phyloP scores from a whole-genome alignment of 148 eudicot genomes.

The Rhododendron ovatum region DNA sequence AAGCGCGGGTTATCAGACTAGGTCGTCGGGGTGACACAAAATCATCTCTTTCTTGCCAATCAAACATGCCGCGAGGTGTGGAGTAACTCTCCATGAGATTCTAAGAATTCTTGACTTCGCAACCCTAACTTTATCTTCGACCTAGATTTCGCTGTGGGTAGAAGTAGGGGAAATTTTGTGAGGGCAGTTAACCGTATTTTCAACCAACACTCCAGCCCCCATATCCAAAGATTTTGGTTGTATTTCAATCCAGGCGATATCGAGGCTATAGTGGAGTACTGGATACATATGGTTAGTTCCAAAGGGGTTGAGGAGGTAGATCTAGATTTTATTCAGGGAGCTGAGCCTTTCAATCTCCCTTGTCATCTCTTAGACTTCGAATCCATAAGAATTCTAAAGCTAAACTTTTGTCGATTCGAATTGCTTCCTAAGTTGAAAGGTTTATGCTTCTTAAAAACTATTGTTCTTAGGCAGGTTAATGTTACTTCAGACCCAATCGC shows the following conservation, averaged over 20 bases:
- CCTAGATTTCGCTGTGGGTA: not conserved
- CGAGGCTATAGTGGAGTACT: not conserved
- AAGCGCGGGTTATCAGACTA: no score
- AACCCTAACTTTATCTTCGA: not conserved
- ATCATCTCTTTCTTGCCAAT: not conserved
- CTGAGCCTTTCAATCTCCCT: not conserved
- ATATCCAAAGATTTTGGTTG: not conserved
- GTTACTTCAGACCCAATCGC: not conserved
- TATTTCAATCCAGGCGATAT: not conserved
- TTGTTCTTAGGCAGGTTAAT: not conserved
- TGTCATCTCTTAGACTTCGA: not conserved
- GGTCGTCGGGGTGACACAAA: no score
- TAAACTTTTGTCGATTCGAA: not conserved
- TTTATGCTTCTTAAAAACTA: not conserved
- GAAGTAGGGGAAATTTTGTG: not conserved
- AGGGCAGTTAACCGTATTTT: not conserved
- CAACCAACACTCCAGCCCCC: not conserved
- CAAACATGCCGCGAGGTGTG: not conserved
- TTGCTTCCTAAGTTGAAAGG: not conserved
- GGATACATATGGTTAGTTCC: not conserved
- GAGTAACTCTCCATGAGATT: not conserved
- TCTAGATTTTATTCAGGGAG: not conserved
- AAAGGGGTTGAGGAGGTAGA: constrained; percentile 6
- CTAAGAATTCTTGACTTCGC: not conserved
- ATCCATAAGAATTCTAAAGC: not conserved